Evolutionary conservation across 306 rosid species (phyloP), one percentile per base, ranked within the genome.

Genomic region (Crotalaria pallida): DNA sequence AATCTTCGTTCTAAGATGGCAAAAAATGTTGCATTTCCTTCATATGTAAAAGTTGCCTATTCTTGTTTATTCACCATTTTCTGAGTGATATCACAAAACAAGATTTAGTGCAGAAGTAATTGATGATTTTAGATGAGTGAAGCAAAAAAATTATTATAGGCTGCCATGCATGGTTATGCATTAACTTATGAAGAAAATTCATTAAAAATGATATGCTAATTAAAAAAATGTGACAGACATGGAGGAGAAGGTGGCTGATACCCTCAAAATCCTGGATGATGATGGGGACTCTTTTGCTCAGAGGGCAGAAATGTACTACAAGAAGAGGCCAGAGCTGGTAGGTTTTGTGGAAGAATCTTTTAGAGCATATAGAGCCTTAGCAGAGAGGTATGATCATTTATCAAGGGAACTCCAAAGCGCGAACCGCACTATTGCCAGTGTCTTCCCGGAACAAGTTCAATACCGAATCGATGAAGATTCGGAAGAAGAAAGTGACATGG

Each of bases 221-320:
- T 7, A 40, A 69, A 40, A 58, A 18, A n/a, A n/a, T n/a, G n/a
- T 69, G 29, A 74, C 81, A 95, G 97, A 95, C 73, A 91, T 95
- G 97, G 99, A 95, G 79, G 97, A 91, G 76, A 91, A 82, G 79
- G 97, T 86, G 56, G 50, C 15, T 1, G 76, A 29, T 33, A 86
- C 96, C 69, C 90, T 91, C 33, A 60, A 12, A 77, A 72, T 91
- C 79, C 80, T 95, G n/a, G 81, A 89, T 22, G 76, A 84, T 69
- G 96, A 89, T 18, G 99, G 99, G 11, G 99, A 95, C 70, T 86
- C 99, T 16, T 91, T 95, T 81, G 89, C 91, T 10, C 24, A 83
- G 79, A 86, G 97, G 72, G 99, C 96, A 43, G 96, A 95, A 86
- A 95, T 89, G 97, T 95, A 91, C 75, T 95, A 91, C 82, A 75